Percentiles rank a stretch among this genome's conserved stretches.
These are phyloP conservation scores for Kingdonia uniflora DNA, from an alignment of 164 flowering plant genomes.

Conservation along the genomic window DNA sequence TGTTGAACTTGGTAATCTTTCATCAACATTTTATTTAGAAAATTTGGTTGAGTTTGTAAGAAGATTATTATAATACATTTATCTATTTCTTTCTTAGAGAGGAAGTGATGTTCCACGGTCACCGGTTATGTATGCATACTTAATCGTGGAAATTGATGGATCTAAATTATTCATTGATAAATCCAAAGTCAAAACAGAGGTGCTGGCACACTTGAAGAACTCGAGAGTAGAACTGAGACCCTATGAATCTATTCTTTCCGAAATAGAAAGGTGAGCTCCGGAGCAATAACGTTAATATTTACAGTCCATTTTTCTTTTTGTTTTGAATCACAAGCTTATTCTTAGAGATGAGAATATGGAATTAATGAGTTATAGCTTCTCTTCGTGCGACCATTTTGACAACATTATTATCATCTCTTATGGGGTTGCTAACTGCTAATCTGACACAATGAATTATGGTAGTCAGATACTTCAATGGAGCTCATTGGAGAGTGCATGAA, in stretches of 20 bases:
- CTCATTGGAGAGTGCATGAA: too few species aligned
- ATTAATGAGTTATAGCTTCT: too few species aligned
- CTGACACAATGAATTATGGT: too few species aligned
- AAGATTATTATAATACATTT: background rate
- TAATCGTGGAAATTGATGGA: constrained; percentile 48
- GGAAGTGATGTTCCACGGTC: constrained; percentile 91
- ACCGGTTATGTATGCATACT: constrained; percentile 87
- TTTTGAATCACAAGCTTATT: too few species aligned
- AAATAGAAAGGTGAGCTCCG: constrained; percentile 52
- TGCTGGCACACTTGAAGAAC: constrained; percentile 58
- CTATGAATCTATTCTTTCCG: constrained; percentile 72
- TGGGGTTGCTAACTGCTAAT: too few species aligned
- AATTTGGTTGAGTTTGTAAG: background rate
- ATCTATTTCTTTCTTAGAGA: constrained; percentile 39
- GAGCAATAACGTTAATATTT: background rate
- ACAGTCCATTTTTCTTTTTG: too few species aligned
- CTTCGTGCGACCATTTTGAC: too few species aligned
- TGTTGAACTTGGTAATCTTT: constrained; percentile 76
- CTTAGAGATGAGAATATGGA: too few species aligned
- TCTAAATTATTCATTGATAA: constrained; percentile 64
- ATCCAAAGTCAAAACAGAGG: constrained; percentile 60
- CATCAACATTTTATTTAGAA: background rate
- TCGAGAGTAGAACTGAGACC: constrained; percentile 68
- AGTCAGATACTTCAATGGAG: too few species aligned
- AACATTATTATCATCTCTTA: too few species aligned